Percentiles rank a stretch among this genome's conserved stretches.
phyloP scores from a whole-genome alignment of 805 yeast species.

The Kazachstania psychrophila region DNA sequence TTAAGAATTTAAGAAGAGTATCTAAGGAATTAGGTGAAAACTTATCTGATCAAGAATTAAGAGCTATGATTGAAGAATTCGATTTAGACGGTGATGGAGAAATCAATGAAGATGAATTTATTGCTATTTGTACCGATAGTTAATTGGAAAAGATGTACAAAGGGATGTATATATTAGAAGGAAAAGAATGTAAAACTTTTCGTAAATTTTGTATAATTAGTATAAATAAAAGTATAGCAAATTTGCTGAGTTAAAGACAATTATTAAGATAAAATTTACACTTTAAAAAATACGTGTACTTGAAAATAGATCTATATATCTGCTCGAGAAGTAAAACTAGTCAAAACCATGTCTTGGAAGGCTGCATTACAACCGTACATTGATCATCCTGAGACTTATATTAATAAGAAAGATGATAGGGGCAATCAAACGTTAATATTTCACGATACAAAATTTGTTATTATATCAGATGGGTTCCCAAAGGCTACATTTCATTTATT shows the following conservation, averaged over 20 bases:
- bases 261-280: background rate
- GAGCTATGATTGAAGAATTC: conserved; percentile 96
- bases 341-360: conserved; percentile 48
- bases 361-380: conserved; percentile 43
- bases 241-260: background rate
- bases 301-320: no score
- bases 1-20: conserved; percentile 76
- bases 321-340: no score
- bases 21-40: conserved; percentile 91
- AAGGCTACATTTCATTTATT: conserved; percentile 54
- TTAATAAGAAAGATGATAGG: conserved; percentile 2
- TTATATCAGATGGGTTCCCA: conserved; percentile 54
- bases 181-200: background rate
- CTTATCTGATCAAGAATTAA: conserved; percentile 80
- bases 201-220: background rate
- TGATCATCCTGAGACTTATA: conserved; percentile 34
- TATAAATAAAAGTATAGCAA: background rate
- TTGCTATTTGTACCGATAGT: conserved; percentile 74
- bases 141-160: conserved; percentile 17
- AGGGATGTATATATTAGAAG: no score
- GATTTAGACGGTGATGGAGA: conserved; percentile 96
- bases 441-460: conserved; percentile 43
- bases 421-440: conserved; percentile 33
- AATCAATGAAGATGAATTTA: conserved; percentile 83
- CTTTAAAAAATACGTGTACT: no score